phyloP scores from a whole-genome alignment of 2,329 filamentous ascomycete genomes.

The Truncatella angustata region DNA sequence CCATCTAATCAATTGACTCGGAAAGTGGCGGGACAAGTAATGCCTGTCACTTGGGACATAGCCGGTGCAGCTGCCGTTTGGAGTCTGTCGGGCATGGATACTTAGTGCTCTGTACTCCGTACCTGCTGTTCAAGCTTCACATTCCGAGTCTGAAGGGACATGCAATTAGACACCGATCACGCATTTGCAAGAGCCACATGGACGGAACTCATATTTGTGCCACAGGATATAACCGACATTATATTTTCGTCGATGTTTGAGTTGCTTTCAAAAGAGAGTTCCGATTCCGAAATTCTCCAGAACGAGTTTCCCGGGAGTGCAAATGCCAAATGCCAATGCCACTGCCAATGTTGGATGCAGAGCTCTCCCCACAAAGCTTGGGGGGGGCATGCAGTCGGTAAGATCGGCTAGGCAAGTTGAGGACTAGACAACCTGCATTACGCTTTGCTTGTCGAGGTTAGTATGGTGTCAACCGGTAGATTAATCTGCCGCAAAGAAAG shows the following conservation, averaged over 20 bases:
- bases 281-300: neutral
- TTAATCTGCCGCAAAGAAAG: neutral
- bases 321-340: neutral
- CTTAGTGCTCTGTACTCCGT: too few relatives aligned
- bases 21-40: conserved; percentile 21
- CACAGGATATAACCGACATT: too few relatives aligned
- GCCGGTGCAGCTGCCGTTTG: neutral
- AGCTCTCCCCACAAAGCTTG: conserved; percentile 4
- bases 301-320: neutral
- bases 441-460: neutral
- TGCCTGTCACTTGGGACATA: neutral
- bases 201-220: too few relatives aligned
- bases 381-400: too few relatives aligned
- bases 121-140: too few relatives aligned
- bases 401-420: neutral
- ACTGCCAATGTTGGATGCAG: too few relatives aligned
- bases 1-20: conserved; percentile 9
- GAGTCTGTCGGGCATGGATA: too few relatives aligned
- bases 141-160: too few relatives aligned
- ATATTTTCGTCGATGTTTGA: too few relatives aligned
- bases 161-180: too few relatives aligned
- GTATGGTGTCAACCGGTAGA: neutral
- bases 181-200: too few relatives aligned
- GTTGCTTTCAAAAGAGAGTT: neutral
- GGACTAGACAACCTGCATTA: neutral